Base-by-base conservation (phyloP, 139 green algal genomes). In the Marvania coccoides region DNA sequence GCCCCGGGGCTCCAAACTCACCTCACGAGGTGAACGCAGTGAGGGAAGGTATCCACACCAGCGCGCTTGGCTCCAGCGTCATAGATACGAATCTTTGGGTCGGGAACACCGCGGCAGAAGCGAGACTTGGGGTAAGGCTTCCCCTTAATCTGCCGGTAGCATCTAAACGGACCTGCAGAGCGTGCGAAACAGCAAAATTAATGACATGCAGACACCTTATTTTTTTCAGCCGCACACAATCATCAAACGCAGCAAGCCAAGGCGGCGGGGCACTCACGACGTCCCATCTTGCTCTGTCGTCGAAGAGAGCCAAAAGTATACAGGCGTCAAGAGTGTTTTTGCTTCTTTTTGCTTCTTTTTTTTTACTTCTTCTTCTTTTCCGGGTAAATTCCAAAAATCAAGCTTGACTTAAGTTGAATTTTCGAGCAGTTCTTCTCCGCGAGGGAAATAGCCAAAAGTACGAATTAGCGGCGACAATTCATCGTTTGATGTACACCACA, bases 121-220 rank as follows among this genome's bases (percentile, higher is more conserved):
- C 94, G 84, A 9, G 91, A 98, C 86, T 99, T 98, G 61, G 94
- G 94, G 83, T 99, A 99, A 42, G 94, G 94, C 90, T 98, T 98
- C 76, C 95, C 95, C 91, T 98, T 98, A 65, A 96, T 97, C 78
- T 97, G 89, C 61, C 94, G 72, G 74, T 98, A 98, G 90, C 94
- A 97, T 42, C 83, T 75, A 9, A 81, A 82, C 34, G 91, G 91
- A 66, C 91, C 82, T 88, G 80, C 63, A 74, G 59, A 1, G 38
- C 45, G 8, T 19, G 12, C 12, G 15, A 62, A 47, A 19, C 55
- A 62, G 34, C 55, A 14, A 10, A 14, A 62, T 47, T 6, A 14
- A 62, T 62, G 15, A 6, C 10, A 6, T 47, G 13, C 36, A 62
- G 36, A 14, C 34, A 9, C 36, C 12, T 46, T 19, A 23, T 19